phyloP scores from a whole-genome alignment of 1,284 basidiomycete genomes.

The Ustilago loliicola region DNA sequence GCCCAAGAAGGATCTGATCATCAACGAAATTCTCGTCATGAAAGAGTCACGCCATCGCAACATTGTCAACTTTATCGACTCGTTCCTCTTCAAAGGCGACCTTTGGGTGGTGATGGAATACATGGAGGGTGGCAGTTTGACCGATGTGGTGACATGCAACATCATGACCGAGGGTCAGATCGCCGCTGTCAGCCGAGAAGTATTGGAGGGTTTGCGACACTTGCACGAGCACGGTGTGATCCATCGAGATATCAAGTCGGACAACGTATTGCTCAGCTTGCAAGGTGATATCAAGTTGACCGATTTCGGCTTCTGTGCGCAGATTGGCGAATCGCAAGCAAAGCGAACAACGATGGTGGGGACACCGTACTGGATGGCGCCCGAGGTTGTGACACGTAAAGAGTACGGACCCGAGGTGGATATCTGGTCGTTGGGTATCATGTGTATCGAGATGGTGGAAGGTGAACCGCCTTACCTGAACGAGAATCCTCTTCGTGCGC shows the following conservation, averaged over 20 bases:
- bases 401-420: conserved; percentile 99
- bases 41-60: conserved; percentile 94
- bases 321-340: conserved; percentile 89
- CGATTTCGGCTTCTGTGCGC: conserved; percentile 98
- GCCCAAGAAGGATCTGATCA: conserved; percentile 99
- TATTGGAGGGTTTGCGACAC: conserved; percentile 89
- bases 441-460: conserved; percentile 99
- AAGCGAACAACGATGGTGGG: conserved; percentile 99
- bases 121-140: conserved; percentile 92
- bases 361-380: conserved; percentile 99
- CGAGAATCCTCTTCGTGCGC: conserved; percentile 93
- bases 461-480: conserved; percentile 98
- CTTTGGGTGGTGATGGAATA: conserved; percentile 99
- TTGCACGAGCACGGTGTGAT: conserved; percentile 94
- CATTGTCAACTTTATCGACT: conserved; percentile 99
- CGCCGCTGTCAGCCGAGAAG: conserved; percentile 90
- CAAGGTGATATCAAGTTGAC: conserved; percentile 97
- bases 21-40: conserved; percentile 99
- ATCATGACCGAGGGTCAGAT: conserved; percentile 94
- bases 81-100: conserved; percentile 96
- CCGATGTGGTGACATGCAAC: conserved; percentile 96
- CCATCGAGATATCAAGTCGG: conserved; percentile 97
- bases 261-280: conserved; percentile 92
- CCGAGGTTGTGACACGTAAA: conserved; percentile 96
- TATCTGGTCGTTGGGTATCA: conserved; percentile 98